These are phyloP conservation scores for Ceratocystis cubensis DNA, from an alignment of 2,329 filamentous ascomycete genomes.

Conservation along the genomic window DNA sequence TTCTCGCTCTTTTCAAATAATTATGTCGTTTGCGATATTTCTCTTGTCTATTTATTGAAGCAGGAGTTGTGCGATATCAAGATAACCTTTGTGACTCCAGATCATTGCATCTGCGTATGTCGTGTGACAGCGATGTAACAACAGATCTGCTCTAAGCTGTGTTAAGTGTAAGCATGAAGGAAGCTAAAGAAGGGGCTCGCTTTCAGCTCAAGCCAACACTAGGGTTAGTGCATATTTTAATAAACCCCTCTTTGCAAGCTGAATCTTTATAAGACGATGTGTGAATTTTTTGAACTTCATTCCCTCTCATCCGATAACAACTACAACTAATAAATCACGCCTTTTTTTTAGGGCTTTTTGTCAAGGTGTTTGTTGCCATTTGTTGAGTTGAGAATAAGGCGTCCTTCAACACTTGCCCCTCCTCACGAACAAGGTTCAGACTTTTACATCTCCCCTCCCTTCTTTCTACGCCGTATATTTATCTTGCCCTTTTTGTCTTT, in stretches of 20 bases:
- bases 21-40: not conserved
- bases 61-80: not conserved
- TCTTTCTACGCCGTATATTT: not conserved
- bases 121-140: not conserved
- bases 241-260: not conserved
- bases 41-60: not conserved
- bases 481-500: not conserved
- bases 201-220: not conserved
- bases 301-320: not conserved
- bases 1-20: not conserved
- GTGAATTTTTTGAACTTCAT: constrained; percentile 1
- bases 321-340: no score
- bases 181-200: not conserved
- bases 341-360: no score
- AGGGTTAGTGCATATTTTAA: not conserved
- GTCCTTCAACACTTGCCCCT: no score
- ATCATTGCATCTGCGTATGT: not conserved
- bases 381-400: not conserved
- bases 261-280: not conserved
- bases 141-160: not conserved
- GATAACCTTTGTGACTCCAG: not conserved
- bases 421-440: no score
- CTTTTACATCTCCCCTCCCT: not conserved
- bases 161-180: not conserved
- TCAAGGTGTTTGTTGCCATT: not conserved